A percentile compares a stretch with the other conserved stretches of the same genome.
phyloP scores from a whole-genome alignment of 331 rosid genomes.

The Spiraea crenata region DNA sequence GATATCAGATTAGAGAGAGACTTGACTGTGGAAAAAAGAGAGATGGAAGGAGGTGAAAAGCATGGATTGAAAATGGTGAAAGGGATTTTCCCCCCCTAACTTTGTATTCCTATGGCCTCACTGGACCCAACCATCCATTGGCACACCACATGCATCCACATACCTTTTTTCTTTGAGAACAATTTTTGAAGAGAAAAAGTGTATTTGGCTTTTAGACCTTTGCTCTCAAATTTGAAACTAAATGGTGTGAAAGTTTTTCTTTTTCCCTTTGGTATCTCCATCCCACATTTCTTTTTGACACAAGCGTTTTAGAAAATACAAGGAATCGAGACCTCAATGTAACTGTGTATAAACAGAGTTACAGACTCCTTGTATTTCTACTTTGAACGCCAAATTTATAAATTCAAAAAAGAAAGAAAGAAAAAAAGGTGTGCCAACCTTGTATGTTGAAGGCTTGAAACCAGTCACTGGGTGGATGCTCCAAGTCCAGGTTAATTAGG shows the following conservation, averaged over 20 bases:
- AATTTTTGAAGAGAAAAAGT: neutral
- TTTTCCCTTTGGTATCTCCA: constrained; percentile 22
- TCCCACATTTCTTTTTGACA: constrained; percentile 2
- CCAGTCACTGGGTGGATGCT: constrained; percentile 9
- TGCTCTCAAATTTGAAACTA: constrained; percentile 27
- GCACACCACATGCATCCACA: constrained; percentile 31
- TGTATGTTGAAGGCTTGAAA: neutral
- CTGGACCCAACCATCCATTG: constrained; percentile 35
- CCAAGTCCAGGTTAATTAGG: constrained; percentile 24
- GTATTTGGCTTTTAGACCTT: constrained; percentile 14
- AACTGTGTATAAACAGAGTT: neutral
- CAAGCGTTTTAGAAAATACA: neutral
- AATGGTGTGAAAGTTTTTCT: constrained; percentile 31
- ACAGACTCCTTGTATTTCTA: neutral
- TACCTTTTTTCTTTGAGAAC: constrained; percentile 12
- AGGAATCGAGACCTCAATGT: neutral
- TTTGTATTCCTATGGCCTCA: constrained; percentile 31
- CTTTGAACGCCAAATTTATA: neutral
- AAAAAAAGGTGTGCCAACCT: neutral
- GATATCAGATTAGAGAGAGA: constrained; percentile 17
- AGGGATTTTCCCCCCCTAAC: constrained; percentile 28
- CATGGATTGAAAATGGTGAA: constrained; percentile 38
- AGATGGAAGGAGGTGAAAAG: constrained; percentile 27
- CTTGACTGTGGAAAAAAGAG: constrained; percentile 15
- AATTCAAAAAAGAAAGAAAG: neutral